Conservation (phyloP, 176 grass and related monocot species). For the Oryza punctata region DNA sequence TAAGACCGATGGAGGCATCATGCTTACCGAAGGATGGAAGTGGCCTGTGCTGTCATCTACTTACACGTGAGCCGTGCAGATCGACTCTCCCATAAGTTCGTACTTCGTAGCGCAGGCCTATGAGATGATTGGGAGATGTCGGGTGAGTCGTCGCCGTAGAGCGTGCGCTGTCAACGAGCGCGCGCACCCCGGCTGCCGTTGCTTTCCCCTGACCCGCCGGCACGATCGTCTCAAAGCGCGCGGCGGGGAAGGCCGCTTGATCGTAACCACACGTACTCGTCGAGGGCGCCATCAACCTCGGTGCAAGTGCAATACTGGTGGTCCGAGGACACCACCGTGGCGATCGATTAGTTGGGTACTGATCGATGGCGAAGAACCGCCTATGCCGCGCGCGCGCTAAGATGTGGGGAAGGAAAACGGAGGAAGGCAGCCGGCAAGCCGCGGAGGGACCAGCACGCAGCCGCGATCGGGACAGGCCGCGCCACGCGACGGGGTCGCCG, state of each 20-base stretch:
- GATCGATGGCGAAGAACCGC: not conserved
- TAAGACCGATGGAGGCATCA: too few relatives aligned
- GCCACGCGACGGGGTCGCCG: constrained; percentile 9
- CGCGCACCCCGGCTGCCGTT: not conserved
- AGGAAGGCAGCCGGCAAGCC: not conserved
- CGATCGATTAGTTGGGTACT: not conserved
- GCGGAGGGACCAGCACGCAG: not conserved
- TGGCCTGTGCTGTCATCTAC: not conserved
- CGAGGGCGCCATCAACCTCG: not conserved
- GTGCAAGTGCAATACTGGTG: not conserved
- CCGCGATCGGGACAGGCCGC: not conserved
- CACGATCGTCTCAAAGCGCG: not conserved
- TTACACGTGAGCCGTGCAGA: too few relatives aligned
- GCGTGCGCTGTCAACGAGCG: not conserved
- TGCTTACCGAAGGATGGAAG: not conserved
- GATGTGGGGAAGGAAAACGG: too few relatives aligned
- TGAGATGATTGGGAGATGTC: not conserved
- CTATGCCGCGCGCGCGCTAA: not conserved
- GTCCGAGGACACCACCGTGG: not conserved
- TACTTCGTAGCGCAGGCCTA: too few relatives aligned
- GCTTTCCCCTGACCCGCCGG: not conserved
- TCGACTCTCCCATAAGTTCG: too few relatives aligned
- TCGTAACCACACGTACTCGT: not conserved
- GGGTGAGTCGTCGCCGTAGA: not conserved
- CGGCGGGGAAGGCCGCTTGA: not conserved